These are phyloP conservation scores for Claviceps sp. DNA, from an alignment of 2,329 filamentous ascomycete species.

Conservation along the genomic window DNA sequence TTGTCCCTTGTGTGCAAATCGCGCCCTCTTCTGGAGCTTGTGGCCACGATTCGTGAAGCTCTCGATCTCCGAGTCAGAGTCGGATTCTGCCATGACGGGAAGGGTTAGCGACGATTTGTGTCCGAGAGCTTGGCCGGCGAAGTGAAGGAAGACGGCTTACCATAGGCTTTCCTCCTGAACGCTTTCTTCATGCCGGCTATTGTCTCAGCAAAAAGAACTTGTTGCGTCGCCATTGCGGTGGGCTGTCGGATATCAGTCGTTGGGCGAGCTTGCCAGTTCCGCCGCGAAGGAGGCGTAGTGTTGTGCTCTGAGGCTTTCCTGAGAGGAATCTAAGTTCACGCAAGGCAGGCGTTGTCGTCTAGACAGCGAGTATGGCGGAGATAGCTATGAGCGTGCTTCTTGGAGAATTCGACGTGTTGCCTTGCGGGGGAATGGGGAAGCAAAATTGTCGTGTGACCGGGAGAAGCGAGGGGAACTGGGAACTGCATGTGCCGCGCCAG, in stretches of 20 bases:
- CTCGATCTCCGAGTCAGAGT: conserved; percentile 61
- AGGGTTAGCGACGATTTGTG: conserved; percentile 9
- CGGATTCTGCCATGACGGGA: conserved; percentile 44
- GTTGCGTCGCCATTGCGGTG: conserved; percentile 34
- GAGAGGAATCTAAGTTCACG: not conserved
- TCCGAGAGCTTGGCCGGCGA: not conserved
- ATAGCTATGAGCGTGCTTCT: not conserved
- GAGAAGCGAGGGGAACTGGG: conserved; percentile 1
- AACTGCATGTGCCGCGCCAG: not conserved
- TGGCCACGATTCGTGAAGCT: conserved; percentile 61
- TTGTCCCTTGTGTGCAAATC: conserved; percentile 57
- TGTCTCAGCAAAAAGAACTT: conserved; percentile 51
- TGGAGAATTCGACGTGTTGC: not conserved
- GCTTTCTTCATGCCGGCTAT: conserved; percentile 56
- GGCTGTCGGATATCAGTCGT: not conserved
- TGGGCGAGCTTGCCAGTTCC: not conserved
- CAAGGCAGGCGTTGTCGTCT: not conserved
- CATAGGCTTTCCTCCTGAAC: conserved; percentile 49
- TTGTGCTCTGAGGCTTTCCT: not conserved
- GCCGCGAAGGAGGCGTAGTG: not conserved
- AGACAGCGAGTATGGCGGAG: not conserved
- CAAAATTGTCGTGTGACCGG: not conserved
- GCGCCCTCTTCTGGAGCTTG: conserved; percentile 64
- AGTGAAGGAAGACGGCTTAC: conserved; percentile 22
- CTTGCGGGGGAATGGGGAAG: not conserved